phyloP scores from a whole-genome alignment of 306 rosid species.

The Benincasa hispida region DNA sequence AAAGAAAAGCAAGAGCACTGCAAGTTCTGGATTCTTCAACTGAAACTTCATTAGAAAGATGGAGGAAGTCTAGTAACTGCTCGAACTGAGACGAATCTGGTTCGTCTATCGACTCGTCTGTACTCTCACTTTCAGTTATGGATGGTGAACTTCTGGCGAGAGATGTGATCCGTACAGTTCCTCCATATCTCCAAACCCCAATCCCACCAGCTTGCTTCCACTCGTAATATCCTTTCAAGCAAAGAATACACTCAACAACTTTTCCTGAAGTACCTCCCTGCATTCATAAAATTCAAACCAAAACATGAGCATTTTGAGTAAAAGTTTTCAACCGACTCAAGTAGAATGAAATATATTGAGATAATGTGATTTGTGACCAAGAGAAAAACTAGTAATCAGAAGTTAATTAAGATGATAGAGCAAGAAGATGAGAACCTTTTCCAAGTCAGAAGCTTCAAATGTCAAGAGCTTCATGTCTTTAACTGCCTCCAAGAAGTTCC shows the following conservation, averaged over 20 bases:
- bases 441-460: conserved; percentile 90
- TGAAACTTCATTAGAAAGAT: conserved; percentile 51
- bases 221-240: conserved; percentile 85
- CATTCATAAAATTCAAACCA: neutral
- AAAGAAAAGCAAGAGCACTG: conserved; percentile 60
- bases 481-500: conserved; percentile 87
- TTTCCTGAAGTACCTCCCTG: conserved; percentile 87
- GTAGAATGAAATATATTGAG: neutral
- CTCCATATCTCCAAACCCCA: conserved; percentile 99
- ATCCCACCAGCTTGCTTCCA: conserved; percentile 89
- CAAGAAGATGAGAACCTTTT: conserved; percentile 42
- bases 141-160: conserved; percentile 53
- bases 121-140: conserved; percentile 41
- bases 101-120: conserved; percentile 65
- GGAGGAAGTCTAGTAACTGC: conserved; percentile 64
- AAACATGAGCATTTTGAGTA: neutral
- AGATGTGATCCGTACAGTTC: conserved; percentile 78
- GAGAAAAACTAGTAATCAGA: neutral
- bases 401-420: neutral
- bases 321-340: neutral
- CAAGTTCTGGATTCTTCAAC: conserved; percentile 59
- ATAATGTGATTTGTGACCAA: neutral
- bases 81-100: conserved; percentile 69
- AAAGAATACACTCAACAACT: conserved; percentile 95
- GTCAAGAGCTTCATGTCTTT: conserved; percentile 76